Evolutionary conservation across 208 protist species (phyloP), one percentile per base, ranked within the genome.

Genomic region (Acanthamoeba lugdunensis): DNA sequence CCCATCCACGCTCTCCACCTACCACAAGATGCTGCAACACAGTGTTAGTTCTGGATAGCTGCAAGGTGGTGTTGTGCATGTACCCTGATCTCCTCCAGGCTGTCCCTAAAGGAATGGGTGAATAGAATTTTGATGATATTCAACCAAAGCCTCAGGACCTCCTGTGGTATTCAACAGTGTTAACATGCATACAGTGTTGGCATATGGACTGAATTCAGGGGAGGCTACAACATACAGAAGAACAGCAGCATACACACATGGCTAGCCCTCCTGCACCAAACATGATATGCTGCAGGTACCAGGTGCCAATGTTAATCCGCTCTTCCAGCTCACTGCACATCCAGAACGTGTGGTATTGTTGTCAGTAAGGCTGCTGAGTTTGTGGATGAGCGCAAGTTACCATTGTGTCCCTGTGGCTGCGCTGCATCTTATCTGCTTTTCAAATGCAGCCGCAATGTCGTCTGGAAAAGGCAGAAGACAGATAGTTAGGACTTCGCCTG

Each of bases 391-490:
- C 14, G 16, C 25, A 88, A n/a, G n/a, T n/a, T 56, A 82, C 75
- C 75, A 82, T 28, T 82, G 37, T 5, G 75, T 82, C 9, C 84
- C 84, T 13, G 84, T 90, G 14, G 28, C 30, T 0, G 84, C 84
- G 14, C 84, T 90, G 84, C 84, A 90, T 16, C 21, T 90, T 4
- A 90, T 90, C 41, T 90, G 84, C 33, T 90, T 28, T 30, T 90
- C 84, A 73, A 71, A 52, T 21, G 84, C 84, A 9, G 30, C 84
- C 16, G 41, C 28, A 21, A 90, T 63, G 30, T 90, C 84, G 28
- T 90, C 84, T 90, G 54, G 75, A 50, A 41, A 52, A 41, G n/a
- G n/a, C n/a, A n/a, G 4, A 28, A 8, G 13, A 8, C 21, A n/a
- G 56, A 63, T 0, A n/a, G n/a, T n/a, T n/a, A n/a, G n/a, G n/a